A percentile compares a stretch with the other conserved stretches of the same genome.
phyloP scores from a whole-genome alignment of 2,329 filamentous ascomycete genomes.

The Aspergillus thermomutatus region DNA sequence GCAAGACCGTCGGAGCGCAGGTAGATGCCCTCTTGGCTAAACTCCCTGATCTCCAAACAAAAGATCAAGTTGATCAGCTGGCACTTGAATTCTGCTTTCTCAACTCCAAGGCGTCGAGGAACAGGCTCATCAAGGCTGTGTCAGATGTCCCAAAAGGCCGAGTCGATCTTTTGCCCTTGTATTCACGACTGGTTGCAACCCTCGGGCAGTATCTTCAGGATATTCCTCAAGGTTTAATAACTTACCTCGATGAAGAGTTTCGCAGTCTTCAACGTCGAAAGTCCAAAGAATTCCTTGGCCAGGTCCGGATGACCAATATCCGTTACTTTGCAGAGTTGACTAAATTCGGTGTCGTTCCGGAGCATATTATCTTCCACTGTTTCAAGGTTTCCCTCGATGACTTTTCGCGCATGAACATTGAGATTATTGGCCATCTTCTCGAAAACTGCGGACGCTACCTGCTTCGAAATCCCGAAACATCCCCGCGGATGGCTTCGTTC shows the following conservation, averaged over 20 bases:
- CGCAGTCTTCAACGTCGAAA: slow-evolving; percentile 94
- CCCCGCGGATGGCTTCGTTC: slow-evolving; percentile 89
- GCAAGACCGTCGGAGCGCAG: slow-evolving; percentile 96
- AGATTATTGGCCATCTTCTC: slow-evolving; percentile 92
- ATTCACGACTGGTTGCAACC: slow-evolving; percentile 89
- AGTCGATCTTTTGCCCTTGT: slow-evolving; percentile 83
- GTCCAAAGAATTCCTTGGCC: slow-evolving; percentile 93
- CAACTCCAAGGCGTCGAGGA: slow-evolving; percentile 96
- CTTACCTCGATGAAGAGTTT: slow-evolving; percentile 94
- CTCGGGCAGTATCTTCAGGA: slow-evolving; percentile 92
- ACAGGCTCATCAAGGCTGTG: slow-evolving; percentile 85
- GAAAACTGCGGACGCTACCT: slow-evolving; percentile 96
- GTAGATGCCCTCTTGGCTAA: slow-evolving; percentile 85
- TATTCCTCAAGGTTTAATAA: slow-evolving; percentile 84
- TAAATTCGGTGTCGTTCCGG: slow-evolving; percentile 95
- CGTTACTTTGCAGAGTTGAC: slow-evolving; percentile 97
- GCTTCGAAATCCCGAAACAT: slow-evolving; percentile 86
- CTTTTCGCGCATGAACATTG: slow-evolving; percentile 98
- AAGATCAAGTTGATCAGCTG: slow-evolving; percentile 85
- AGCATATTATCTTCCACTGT: slow-evolving; percentile 98
- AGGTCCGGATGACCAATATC: slow-evolving; percentile 89
- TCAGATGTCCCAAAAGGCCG: slow-evolving; percentile 94
- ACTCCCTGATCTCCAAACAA: slow-evolving; percentile 86
- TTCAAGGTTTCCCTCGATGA: slow-evolving; percentile 96
- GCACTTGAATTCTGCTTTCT: slow-evolving; percentile 97